Evolutionary conservation across 208 protist genomes (phyloP), one percentile per base, ranked within the genome.

Genomic region (Crithidia expoeki): DNA sequence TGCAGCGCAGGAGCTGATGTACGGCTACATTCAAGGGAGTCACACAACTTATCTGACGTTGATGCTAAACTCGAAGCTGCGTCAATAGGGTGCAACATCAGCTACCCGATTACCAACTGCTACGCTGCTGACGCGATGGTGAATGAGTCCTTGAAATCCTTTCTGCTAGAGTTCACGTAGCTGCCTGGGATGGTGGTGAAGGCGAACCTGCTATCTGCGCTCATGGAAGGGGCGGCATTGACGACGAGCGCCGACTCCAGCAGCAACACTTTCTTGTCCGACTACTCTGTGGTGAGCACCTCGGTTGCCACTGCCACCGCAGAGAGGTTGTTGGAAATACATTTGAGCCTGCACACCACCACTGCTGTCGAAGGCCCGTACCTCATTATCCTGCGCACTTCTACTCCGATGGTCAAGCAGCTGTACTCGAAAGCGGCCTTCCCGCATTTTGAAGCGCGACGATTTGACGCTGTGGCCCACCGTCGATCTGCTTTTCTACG

Each of bases 401-500:
- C 52, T 16, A 34, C 59, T 25, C 25, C 68, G 9, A 59, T 88
- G 25, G 32, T 83, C 14, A 68, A 85, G 32, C 76, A 74, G 21
- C 58, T 82, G 30, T 74, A 55, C 57, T 5, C 32, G 3, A 51
- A 33, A 40, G 40, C 79, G 9, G 11, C 38, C 12, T n/a, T 44
- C 55, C 30, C 55, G 52, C 64, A 33, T 51, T 27, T 42, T 42
- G 27, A 10, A 51, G 17, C 40, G 42, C 16, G 72, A 76, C 52
- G 49, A 79, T 16, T 67, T 85, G 49, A 33, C 51, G 7, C 49
- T 60, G 55, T 21, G 55, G 60, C 82, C 80, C 5, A 91, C 82
- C 25, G 16, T 83, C 21, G 76, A 88, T 56, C 85, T 88, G 83
- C 53, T 86, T 58, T 47, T 88, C 27, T 88, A 74, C 63, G 56